A percentile compares a stretch with the other conserved stretches of the same genome.
Evolutionary conservation across 768 basidiomycete genomes (phyloP).

Genomic region (Auricularia auricula-judae): DNA sequence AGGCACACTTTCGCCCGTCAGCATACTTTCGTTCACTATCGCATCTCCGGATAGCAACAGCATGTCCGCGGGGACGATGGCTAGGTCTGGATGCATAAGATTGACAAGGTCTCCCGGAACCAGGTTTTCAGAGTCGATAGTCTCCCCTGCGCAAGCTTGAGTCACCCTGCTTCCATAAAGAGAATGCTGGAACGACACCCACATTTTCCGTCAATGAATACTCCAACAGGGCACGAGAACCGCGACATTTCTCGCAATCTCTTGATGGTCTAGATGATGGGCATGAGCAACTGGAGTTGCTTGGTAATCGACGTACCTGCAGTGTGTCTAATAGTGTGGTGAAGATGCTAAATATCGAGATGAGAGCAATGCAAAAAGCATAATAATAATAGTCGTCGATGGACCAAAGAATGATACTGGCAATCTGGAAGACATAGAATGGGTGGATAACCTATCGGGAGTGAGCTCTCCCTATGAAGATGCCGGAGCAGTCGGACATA

Average conservation of each 20-base stretch:
- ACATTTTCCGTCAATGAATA: constrained; percentile 66
- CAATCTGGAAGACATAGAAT: constrained; percentile 97
- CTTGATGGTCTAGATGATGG: constrained; percentile 55
- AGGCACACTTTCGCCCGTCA: constrained; percentile 96
- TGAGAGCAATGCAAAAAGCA: constrained; percentile 91
- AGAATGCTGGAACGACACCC: constrained; percentile 16
- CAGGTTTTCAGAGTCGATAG: constrained; percentile 62
- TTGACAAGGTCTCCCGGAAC: constrained; percentile 92
- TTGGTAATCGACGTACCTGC: constrained; percentile 39
- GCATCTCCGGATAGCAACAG: constrained; percentile 92
- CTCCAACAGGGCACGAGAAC: constrained; percentile 67
- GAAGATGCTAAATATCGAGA: constrained; percentile 71
- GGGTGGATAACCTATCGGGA: constrained; percentile 73
- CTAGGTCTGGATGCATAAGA: constrained; percentile 63
- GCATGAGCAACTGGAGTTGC: not conserved
- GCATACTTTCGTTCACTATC: constrained; percentile 98
- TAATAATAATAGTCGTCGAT: constrained; percentile 96
- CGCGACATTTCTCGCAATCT: constrained; percentile 96
- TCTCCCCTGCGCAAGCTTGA: constrained; percentile 40
- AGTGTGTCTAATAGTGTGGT: constrained; percentile 89
- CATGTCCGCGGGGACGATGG: constrained; percentile 78
- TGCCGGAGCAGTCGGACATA: constrained; percentile 21
- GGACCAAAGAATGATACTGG: constrained; percentile 88
- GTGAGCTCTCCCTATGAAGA: not conserved
- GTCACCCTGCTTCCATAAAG: not conserved